Conservation (phyloP, 192 early-diverging fungal species). For the Lobosporangium transversale region DNA sequence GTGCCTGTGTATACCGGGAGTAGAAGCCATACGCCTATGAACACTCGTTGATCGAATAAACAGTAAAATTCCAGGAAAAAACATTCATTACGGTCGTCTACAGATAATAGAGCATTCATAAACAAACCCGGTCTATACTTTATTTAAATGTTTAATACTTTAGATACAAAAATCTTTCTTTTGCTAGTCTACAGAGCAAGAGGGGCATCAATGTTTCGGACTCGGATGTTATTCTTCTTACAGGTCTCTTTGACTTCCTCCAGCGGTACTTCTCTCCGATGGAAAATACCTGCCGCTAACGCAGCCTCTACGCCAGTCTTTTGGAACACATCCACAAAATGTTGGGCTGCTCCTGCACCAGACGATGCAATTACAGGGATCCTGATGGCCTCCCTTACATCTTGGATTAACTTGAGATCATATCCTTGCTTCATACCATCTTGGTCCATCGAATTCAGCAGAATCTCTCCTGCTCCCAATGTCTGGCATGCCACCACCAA, state of each 20-base stretch:
- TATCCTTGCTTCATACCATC: constrained; percentile 99
- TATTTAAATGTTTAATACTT: no score
- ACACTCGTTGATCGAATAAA: no score
- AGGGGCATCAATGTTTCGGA: constrained; percentile 57
- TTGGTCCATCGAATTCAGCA: constrained; percentile 99
- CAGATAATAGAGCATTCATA: no score
- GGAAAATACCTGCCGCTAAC: constrained; percentile 98
- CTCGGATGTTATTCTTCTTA: constrained; percentile 56
- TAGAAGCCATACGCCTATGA: constrained; percentile 14
- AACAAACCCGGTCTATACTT: no score
- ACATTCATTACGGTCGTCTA: no score
- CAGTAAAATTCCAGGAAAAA: no score
- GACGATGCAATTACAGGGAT: constrained; percentile 99
- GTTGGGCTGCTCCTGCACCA: constrained; percentile 88
- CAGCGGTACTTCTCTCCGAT: constrained; percentile 93
- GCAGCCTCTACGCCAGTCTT: constrained; percentile 93
- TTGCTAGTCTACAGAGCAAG: constrained; percentile 32
- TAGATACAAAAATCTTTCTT: no score
- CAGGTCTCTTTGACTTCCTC: constrained; percentile 83
- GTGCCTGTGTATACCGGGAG: constrained; percentile 24
- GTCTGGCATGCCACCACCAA: constrained; percentile 87
- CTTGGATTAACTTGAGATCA: constrained; percentile 85
- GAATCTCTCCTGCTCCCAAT: constrained; percentile 96
- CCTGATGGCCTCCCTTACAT: constrained; percentile 79
- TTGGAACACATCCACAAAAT: constrained; percentile 91